phyloP scores from a whole-genome alignment of 768 basidiomycete genomes.

The Suillus subluteus region DNA sequence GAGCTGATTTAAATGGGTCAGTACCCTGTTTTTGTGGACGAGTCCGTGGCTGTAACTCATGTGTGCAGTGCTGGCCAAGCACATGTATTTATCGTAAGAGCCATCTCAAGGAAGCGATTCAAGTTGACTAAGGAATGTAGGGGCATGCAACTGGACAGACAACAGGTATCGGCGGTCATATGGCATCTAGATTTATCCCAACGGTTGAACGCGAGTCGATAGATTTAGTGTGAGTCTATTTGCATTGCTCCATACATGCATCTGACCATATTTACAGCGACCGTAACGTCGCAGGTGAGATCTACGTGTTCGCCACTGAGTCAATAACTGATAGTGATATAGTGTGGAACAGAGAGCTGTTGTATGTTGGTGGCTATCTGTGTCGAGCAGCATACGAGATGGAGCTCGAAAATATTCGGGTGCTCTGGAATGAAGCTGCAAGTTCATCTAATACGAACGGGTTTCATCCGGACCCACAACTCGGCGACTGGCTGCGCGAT shows the following conservation, averaged over 20 bases:
- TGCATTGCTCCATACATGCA: not conserved
- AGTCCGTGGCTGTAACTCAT: not conserved
- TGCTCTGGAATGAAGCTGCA: conserved; percentile 59
- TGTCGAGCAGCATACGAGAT: conserved; percentile 83
- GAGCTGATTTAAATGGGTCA: conserved; percentile 85
- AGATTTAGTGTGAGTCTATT: conserved; percentile 71
- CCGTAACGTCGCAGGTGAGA: conserved; percentile 73
- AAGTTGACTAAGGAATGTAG: conserved; percentile 39
- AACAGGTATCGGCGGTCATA: conserved; percentile 74
- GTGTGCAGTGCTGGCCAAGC: conserved; percentile 60
- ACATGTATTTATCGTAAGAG: conserved; percentile 81
- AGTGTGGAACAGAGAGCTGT: conserved; percentile 92
- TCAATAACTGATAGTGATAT: conserved; percentile 1
- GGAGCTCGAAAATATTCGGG: conserved; percentile 65
- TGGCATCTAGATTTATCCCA: conserved; percentile 87
- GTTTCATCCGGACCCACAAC: conserved; percentile 40
- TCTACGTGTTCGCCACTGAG: not conserved
- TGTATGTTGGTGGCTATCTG: conserved; percentile 83
- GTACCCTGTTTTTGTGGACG: conserved; percentile 21
- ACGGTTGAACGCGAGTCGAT: conserved; percentile 96
- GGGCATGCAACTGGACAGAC: conserved; percentile 93
- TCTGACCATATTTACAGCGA: conserved; percentile 51
- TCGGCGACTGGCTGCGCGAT: conserved; percentile 53
- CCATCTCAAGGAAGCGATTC: not conserved
- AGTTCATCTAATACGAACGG: conserved; percentile 34